Conservation (phyloP, 345 rosid species). For the Citrus maxima region DNA sequence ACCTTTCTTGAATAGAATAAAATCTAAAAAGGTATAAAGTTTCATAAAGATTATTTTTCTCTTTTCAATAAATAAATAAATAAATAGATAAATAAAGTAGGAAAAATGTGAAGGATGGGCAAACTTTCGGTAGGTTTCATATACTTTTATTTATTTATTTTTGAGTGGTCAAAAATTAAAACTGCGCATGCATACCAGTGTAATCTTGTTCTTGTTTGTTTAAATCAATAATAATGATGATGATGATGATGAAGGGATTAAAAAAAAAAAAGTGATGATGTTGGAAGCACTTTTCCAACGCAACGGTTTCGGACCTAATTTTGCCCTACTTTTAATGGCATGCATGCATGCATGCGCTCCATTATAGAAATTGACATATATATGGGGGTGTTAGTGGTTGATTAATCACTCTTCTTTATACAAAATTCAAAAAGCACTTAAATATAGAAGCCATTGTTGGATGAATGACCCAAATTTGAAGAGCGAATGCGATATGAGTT, state of each 20-base stretch:
- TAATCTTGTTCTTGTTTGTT: background rate
- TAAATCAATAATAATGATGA: background rate
- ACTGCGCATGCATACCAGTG: background rate
- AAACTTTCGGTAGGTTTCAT: background rate
- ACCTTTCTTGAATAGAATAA: background rate
- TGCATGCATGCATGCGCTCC: constrained; percentile 3
- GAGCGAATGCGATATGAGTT: background rate
- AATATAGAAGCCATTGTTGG: too few species aligned
- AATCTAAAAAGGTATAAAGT: background rate
- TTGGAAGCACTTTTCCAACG: background rate
- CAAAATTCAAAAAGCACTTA: background rate
- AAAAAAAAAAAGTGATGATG: background rate
- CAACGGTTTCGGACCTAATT: background rate
- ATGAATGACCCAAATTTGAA: background rate
- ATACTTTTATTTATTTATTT: background rate
- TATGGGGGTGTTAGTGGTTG: too few species aligned
- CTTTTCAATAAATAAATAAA: too few species aligned
- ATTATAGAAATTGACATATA: background rate
- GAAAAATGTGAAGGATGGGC: background rate
- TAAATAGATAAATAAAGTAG: background rate
- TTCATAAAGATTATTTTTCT: too few species aligned
- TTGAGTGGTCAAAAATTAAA: background rate
- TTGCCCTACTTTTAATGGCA: constrained; percentile 3
- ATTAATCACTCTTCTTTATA: background rate
- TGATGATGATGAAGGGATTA: background rate